A percentile compares a stretch with the other conserved stretches of the same genome.
These are phyloP conservation scores for Misopates orontium DNA, from an alignment of 257 asterid genomes.

Conservation along the genomic window DNA sequence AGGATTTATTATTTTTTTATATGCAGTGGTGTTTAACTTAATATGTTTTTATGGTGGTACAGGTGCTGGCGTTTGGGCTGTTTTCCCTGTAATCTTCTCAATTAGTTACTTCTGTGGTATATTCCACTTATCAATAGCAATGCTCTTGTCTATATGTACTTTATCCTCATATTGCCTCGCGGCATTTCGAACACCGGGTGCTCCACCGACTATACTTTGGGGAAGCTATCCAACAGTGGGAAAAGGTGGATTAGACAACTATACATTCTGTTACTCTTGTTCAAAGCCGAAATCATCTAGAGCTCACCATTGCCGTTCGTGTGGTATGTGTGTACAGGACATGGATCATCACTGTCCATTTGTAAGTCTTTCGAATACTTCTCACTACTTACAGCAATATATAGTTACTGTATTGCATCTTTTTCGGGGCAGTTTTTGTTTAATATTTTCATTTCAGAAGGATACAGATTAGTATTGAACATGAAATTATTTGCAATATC, in stretches of 20 bases:
- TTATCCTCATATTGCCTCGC: slow-evolving; percentile 61
- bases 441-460: background rate
- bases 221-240: slow-evolving; percentile 96
- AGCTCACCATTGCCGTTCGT: slow-evolving; percentile 92
- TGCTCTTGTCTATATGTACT: slow-evolving; percentile 56
- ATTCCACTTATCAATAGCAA: slow-evolving; percentile 46
- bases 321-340: slow-evolving; percentile 81
- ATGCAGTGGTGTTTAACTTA: slow-evolving; percentile 16
- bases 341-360: slow-evolving; percentile 99
- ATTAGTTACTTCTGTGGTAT: slow-evolving; percentile 49
- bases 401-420: background rate
- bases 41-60: slow-evolving; percentile 36
- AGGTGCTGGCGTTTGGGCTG: slow-evolving; percentile 93
- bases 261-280: slow-evolving; percentile 75
- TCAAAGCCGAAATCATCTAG: slow-evolving; percentile 87
- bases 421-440: background rate
- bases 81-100: slow-evolving; percentile 67
- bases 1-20: slow-evolving; percentile 14
- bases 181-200: slow-evolving; percentile 77
- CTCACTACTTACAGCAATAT: background rate
- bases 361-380: slow-evolving; percentile 52
- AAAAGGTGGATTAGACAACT: slow-evolving; percentile 85
- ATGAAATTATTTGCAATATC: background rate
- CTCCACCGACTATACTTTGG: slow-evolving; percentile 81
- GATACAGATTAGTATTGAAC: background rate